These are phyloP conservation scores for Mycocalia duriaeana DNA, from an alignment of 1,284 basidiomycete species.

Conservation along the genomic window DNA sequence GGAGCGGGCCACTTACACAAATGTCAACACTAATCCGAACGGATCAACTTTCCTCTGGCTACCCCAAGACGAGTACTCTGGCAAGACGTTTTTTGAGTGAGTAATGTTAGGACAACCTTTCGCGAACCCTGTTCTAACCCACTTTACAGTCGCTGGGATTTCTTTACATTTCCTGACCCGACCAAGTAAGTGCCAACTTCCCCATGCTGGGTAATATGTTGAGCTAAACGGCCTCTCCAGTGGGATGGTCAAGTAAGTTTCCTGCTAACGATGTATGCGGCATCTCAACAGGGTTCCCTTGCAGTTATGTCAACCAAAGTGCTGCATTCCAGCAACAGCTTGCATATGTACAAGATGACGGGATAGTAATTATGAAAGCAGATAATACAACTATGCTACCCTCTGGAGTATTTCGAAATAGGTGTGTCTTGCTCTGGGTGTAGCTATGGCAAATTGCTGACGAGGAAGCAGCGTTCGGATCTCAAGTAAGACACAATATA, in stretches of 20 bases:
- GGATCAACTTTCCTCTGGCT: slow-evolving; percentile 52
- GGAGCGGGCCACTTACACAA: neutral
- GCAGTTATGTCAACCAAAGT: slow-evolving; percentile 18
- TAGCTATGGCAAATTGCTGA: neutral
- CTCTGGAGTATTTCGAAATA: slow-evolving; percentile 49
- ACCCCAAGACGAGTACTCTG: slow-evolving; percentile 49
- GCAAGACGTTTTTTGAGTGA: slow-evolving; percentile 50
- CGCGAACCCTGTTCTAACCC: slow-evolving; percentile 2
- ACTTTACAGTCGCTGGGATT: slow-evolving; percentile 44
- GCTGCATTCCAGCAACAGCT: slow-evolving; percentile 17
- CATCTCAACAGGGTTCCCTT: too few relatives aligned
- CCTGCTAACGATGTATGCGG: too few relatives aligned
- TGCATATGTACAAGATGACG: slow-evolving; percentile 46
- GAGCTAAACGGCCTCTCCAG: too few relatives aligned
- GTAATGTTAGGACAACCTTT: slow-evolving; percentile 18
- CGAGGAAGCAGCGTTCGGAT: slow-evolving; percentile 69
- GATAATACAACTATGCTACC: slow-evolving; percentile 56
- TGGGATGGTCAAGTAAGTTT: too few relatives aligned
- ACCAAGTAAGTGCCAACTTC: slow-evolving; percentile 62
- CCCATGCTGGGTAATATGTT: too few relatives aligned
- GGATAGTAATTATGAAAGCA: slow-evolving; percentile 67
- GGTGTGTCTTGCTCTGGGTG: slow-evolving; percentile 32
- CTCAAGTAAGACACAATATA: slow-evolving; percentile 50
- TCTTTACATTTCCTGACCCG: slow-evolving; percentile 57
- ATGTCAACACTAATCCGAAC: slow-evolving; percentile 30